Base-by-base conservation (phyloP, 192 early-diverging fungal species). In the Paraglomus brasilianum region DNA sequence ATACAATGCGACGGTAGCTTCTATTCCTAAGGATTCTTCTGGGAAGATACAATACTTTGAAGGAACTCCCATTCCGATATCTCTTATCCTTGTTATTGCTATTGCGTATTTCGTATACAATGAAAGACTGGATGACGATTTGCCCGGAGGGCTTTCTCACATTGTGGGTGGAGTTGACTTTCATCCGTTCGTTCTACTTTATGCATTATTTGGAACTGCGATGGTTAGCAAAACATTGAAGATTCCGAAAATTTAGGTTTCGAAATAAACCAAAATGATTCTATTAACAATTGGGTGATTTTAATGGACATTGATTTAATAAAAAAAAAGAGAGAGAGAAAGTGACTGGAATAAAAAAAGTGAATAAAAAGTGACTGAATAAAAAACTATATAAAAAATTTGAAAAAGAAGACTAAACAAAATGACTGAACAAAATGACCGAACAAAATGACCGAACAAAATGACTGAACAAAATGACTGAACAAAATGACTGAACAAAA, bases 41-140 rank as follows among this genome's bases (percentile, higher is more conserved):
- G 93, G 93, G 43, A 95, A 95, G 66, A 82, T 93, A 43, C 66
- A 75, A 38, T 91, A 91, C 70, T 96, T 94, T 78, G 91, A 96
- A 74, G 94, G 94, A 38, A 92, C 92, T 8, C 94, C 94, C 6
- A 95, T 96, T 51, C 94, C 93, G 1, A 91, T 90, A 1, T 86
- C 89, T 8, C 66, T 95, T 48, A 73, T 75, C 0, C 81, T 95
- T 55, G 86, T 92, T 0, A 87, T 77, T 24, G 49, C 89, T 1
- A 71, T 93, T 45, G 85, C 90, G 1, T 89, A 88, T 68, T 76
- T 87, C 14, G 74, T 70, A 43, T 70, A 78, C 21, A 56, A 75
- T 13, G 86, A 84, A 63, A 74, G 73, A 74, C 80, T 77, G n/a
- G 83, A 79, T 45, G 86, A 85, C 14, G 78, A 80, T 21, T 72